Percentiles rank a stretch among this genome's conserved stretches.
phyloP scores from a whole-genome alignment of 2,329 filamentous ascomycete species.

The Penicillium sp. region DNA sequence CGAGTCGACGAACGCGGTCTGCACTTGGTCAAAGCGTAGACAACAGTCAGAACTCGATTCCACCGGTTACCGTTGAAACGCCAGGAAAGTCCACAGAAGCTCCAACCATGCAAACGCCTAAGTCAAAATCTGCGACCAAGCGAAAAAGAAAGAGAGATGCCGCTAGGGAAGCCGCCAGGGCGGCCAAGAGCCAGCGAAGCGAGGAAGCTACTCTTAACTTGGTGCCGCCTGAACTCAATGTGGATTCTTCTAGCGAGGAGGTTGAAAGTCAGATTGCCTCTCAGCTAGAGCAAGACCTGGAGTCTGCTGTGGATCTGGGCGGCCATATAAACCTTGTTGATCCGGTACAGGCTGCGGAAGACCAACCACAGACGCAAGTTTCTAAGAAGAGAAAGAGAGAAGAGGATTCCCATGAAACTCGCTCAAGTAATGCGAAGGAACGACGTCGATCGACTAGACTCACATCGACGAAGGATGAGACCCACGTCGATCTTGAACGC shows the following conservation, averaged over 20 bases:
- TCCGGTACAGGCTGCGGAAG: neutral
- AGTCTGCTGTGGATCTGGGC: constrained; percentile 40
- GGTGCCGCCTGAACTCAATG: constrained; percentile 25
- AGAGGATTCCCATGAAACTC: constrained; percentile 13
- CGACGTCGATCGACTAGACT: constrained; percentile 37
- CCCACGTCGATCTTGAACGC: constrained; percentile 13
- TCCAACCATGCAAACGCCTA: constrained; percentile 8
- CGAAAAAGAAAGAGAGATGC: constrained; percentile 10
- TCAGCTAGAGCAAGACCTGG: constrained; percentile 50
- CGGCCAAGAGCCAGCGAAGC: constrained; percentile 3
- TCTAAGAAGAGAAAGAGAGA: constrained; percentile 43
- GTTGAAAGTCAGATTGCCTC: constrained; percentile 50
- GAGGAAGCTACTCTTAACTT: neutral
- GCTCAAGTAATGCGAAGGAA: constrained; percentile 21
- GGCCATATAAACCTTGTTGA: constrained; percentile 14
- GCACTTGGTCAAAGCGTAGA: constrained; percentile 22
- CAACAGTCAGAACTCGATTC: constrained; percentile 3
- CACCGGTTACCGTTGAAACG: constrained; percentile 3
- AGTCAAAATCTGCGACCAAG: constrained; percentile 18
- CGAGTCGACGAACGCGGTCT: constrained; percentile 31
- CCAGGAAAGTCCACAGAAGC: constrained; percentile 8
- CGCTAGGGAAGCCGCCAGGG: neutral
- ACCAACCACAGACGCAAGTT: constrained; percentile 11
- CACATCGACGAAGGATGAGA: constrained; percentile 20
- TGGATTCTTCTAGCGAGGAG: constrained; percentile 45